phyloP scores from a whole-genome alignment of 228 moss, liverwort and hornwort species.

The Sphagnum magellanicum region DNA sequence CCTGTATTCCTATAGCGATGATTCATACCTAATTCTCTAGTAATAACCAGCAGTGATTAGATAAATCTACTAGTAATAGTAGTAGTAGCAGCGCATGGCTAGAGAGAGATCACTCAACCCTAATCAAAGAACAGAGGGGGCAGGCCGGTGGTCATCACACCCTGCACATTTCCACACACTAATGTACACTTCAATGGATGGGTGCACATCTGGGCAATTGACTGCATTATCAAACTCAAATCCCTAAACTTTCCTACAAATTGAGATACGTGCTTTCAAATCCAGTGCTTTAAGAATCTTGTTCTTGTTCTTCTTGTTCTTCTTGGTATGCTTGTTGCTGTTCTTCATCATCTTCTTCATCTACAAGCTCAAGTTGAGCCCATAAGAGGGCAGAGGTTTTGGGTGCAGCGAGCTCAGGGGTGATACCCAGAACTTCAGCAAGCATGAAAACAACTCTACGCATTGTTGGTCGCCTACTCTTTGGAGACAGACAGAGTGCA shows the following conservation, averaged over 20 bases:
- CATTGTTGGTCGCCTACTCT: slow-evolving; percentile 77
- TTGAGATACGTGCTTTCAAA: no score
- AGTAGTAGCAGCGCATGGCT: not conserved
- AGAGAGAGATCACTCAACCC: no score
- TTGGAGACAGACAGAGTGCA: slow-evolving; percentile 47
- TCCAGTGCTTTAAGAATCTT: no score
- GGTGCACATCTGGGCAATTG: no score
- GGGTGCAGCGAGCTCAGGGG: slow-evolving; percentile 60
- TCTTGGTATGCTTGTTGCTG: no score
- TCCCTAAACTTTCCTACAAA: no score
- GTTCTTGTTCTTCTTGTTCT: no score
- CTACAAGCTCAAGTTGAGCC: slow-evolving; percentile 76
- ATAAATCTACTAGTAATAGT: not conserved
- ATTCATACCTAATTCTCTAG: no score
- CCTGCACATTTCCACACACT: not conserved
- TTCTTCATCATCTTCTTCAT: slow-evolving; percentile 8
- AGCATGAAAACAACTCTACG: slow-evolving; percentile 68
- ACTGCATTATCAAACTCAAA: no score
- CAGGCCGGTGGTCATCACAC: not conserved
- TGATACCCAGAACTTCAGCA: slow-evolving; percentile 54
- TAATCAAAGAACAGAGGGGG: no score
- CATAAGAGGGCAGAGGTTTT: slow-evolving; percentile 69
- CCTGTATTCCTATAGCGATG: no score
- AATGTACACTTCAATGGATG: slow-evolving; percentile 6
- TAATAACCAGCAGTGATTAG: no score